Percentiles rank a stretch among this genome's conserved stretches.
phyloP scores from a whole-genome alignment of 257 asterid genomes.

The Ilex aquifolium region DNA sequence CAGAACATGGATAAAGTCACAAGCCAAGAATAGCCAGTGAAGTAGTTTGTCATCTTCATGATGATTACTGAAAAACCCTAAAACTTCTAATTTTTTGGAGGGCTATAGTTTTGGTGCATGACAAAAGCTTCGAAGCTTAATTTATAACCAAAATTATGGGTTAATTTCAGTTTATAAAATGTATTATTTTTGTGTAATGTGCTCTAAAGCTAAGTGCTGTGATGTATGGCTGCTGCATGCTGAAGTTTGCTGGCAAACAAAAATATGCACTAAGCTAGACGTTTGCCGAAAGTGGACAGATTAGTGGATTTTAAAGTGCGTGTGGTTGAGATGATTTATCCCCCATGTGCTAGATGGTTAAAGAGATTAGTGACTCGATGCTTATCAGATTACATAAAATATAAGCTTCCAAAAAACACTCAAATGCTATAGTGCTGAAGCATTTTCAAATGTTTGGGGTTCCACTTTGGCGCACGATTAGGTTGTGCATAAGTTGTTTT shows the following conservation, averaged over 20 bases:
- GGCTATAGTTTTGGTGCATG: too few relatives aligned
- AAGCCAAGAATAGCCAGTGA: conserved; percentile 7
- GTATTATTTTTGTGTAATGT: background rate
- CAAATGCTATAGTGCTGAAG: too few relatives aligned
- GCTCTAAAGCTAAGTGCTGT: conserved; percentile 3
- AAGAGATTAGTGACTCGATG: conserved; percentile 8
- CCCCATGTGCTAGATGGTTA: background rate
- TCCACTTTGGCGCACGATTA: too few relatives aligned
- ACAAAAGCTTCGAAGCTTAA: background rate
- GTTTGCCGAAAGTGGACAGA: too few relatives aligned
- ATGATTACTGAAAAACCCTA: background rate
- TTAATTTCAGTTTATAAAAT: background rate
- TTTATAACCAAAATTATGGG: conserved; percentile 8
- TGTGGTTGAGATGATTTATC: background rate
- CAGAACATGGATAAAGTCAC: conserved; percentile 26
- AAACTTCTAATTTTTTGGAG: too few relatives aligned
- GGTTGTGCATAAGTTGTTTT: too few relatives aligned
- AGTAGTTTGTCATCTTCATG: conserved; percentile 26
- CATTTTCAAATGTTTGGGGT: too few relatives aligned
- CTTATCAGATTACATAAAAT: conserved; percentile 8
- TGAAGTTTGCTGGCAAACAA: too few relatives aligned
- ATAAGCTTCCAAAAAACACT: too few relatives aligned
- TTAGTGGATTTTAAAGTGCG: background rate
- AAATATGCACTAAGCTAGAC: too few relatives aligned
- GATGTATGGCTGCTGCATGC: conserved; percentile 29